These are phyloP conservation scores for Sporothrix mexicana DNA, from an alignment of 2,329 filamentous ascomycete genomes.

Conservation along the genomic window DNA sequence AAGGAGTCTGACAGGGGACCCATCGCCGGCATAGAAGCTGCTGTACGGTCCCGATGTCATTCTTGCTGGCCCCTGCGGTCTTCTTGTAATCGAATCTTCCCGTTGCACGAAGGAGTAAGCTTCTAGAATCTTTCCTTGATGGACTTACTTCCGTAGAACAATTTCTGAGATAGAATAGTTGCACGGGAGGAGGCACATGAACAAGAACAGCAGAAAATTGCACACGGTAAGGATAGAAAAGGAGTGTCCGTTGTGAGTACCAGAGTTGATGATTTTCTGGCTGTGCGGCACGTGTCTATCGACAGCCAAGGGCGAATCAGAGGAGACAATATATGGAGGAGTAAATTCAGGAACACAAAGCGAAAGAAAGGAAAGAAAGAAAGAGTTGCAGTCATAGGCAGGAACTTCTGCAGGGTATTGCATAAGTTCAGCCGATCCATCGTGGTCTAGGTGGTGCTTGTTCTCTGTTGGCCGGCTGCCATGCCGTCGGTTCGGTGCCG, in stretches of 20 bases:
- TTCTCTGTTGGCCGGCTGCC: conserved; percentile 5
- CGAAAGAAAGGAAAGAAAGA: background rate
- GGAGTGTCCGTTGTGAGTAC: background rate
- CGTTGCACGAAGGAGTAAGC: background rate
- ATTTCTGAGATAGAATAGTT: background rate
- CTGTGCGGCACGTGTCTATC: conserved; percentile 25
- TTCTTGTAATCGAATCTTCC: background rate
- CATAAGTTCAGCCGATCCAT: background rate
- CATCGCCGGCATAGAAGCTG: conserved; percentile 1
- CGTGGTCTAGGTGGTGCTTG: background rate
- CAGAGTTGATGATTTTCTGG: background rate
- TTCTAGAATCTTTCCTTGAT: background rate
- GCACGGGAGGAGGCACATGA: conserved; percentile 3
- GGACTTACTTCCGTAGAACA: background rate
- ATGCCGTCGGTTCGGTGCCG: conserved; percentile 23
- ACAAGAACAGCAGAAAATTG: no score
- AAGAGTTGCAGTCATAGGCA: background rate
- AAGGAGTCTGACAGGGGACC: background rate
- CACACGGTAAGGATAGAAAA: background rate
- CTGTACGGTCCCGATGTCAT: conserved; percentile 6
- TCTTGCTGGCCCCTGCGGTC: background rate
- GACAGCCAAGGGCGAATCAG: conserved; percentile 18
- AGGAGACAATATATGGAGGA: no score
- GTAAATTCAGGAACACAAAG: background rate
- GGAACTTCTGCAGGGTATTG: background rate